Base-by-base conservation (phyloP, 1,284 basidiomycete species). In the Tilletia horrida region DNA sequence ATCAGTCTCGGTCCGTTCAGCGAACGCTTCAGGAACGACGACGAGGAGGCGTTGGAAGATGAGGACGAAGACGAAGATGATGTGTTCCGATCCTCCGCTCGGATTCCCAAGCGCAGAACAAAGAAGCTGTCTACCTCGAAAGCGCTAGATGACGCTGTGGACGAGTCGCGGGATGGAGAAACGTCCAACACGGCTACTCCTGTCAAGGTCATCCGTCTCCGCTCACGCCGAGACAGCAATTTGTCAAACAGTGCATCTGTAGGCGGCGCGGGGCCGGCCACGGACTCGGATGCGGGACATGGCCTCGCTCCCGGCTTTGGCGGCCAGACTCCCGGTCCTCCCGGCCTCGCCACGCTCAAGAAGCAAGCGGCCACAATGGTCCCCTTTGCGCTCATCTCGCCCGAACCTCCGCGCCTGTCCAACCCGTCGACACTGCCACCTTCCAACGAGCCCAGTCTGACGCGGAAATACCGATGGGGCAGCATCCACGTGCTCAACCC, bases 401-500 rank as follows among this genome's bases (percentile, higher is more conserved):
- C 63, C 21, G 63, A 64, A 13, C 35, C 55, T 8, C 35, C 42
- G 11, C 31, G 35, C 1, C 43, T 83, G 80, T 50, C 59, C 50
- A n/a, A 61, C 48, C n/a, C 25, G 16, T 55, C 52, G 31, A 52
- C 64, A 87, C 69, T 81, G 84, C 42, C 81, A 85, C 42, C 84
- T 83, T 21, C 85, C 23, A 13, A 21, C n/a, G 21, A 21, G 23
- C 50, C 50, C n/a, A 52, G 50, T 27, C 29, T 90, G 80, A 85
- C 87, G 44, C 84, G 91, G 69, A 88, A 87, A 77, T 91, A 88
- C 81, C 84, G 90, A 74, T 92, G 90, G 90, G 90, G 91, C 21
- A 89, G 86, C 25, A 85, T 92, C 68, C 90, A 92, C 82, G 90
- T 91, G 68, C 86, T 92, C 55, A 86, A 90, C 79, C 90, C 91